Evolutionary conservation across 2,329 filamentous ascomycete species (phyloP).

Genomic region (Daldinia sp.): DNA sequence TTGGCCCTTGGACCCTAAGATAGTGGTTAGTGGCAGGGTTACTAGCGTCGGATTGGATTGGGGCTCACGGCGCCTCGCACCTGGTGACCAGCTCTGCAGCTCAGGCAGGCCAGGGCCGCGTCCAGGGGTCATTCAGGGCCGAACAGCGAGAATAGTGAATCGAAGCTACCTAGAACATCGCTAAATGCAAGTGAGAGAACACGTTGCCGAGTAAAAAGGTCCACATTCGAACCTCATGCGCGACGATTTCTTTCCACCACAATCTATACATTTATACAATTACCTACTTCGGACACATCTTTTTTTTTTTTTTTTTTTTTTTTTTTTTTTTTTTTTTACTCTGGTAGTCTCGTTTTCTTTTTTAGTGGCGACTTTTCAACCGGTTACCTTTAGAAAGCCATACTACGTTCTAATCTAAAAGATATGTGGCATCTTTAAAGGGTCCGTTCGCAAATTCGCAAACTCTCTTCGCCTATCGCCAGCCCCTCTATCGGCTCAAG

Average conservation of each 20-base stretch:
- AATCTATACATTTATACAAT: constrained; percentile 23
- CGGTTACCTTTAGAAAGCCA: constrained; percentile 20
- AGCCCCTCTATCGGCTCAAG: constrained; percentile 29
- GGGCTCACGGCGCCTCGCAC: constrained; percentile 28
- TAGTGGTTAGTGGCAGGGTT: constrained; percentile 28
- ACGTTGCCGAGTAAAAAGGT: constrained; percentile 42
- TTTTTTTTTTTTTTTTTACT: constrained; percentile 16
- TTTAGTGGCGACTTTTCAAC: constrained; percentile 39
- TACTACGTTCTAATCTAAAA: constrained; percentile 32
- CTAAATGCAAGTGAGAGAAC: constrained; percentile 39
- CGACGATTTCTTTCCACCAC: constrained; percentile 35
- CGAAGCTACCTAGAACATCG: constrained; percentile 21
- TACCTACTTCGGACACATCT: constrained; percentile 26
- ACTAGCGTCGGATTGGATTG: constrained; percentile 28
- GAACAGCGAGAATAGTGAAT: constrained; percentile 26
- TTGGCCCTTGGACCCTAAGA: constrained; percentile 29
- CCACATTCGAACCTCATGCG: constrained; percentile 38
- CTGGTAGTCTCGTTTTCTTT: constrained; percentile 12
- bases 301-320: constrained; percentile 14
- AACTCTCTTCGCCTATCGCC: constrained; percentile 30
- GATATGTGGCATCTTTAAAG: constrained; percentile 52
- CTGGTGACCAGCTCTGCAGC: constrained; percentile 29
- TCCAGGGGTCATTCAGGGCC: constrained; percentile 1
- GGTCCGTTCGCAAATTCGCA: constrained; percentile 28
- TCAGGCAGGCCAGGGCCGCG: constrained; percentile 3